Percentiles rank a stretch among this genome's conserved stretches.
Evolutionary conservation across 139 green algal species (phyloP).

Genomic region (Chlamydomonas asymmetrica): DNA sequence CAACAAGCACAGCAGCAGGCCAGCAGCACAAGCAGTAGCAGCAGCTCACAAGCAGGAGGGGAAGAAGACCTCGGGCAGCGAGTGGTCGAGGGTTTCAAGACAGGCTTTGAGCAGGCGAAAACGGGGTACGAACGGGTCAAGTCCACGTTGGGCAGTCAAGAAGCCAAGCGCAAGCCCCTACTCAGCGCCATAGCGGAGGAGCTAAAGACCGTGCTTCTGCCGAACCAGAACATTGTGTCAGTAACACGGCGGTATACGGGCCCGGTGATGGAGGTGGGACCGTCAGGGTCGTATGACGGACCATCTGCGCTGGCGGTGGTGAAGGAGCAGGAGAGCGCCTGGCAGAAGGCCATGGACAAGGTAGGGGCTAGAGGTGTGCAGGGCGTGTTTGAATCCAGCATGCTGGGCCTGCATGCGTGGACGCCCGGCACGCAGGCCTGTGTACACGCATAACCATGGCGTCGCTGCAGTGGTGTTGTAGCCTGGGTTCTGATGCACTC

Average conservation of each 20-base stretch:
- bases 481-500: no score
- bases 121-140: conserved; percentile 7
- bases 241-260: conserved; percentile 34
- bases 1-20: conserved; percentile 5
- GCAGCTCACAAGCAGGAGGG: neutral
- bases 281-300: neutral
- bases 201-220: conserved; percentile 20
- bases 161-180: conserved; percentile 13
- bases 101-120: conserved; percentile 28
- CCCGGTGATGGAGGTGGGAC: conserved; percentile 6
- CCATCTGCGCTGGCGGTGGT: conserved; percentile 39
- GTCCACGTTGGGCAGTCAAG: neutral
- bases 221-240: conserved; percentile 28
- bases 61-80: conserved; percentile 29
- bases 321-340: conserved; percentile 38
- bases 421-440: no score
- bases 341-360: conserved; percentile 36
- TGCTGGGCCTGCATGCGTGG: no score
- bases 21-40: conserved; percentile 33
- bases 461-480: no score
- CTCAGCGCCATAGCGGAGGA: conserved; percentile 20
- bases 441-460: no score
- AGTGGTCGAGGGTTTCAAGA: conserved; percentile 39
- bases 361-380: no score
- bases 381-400: no score